Percentiles rank a stretch among this genome's conserved stretches.
Conservation (phyloP, 768 basidiomycete genomes). For the Lactifluus volemus region DNA sequence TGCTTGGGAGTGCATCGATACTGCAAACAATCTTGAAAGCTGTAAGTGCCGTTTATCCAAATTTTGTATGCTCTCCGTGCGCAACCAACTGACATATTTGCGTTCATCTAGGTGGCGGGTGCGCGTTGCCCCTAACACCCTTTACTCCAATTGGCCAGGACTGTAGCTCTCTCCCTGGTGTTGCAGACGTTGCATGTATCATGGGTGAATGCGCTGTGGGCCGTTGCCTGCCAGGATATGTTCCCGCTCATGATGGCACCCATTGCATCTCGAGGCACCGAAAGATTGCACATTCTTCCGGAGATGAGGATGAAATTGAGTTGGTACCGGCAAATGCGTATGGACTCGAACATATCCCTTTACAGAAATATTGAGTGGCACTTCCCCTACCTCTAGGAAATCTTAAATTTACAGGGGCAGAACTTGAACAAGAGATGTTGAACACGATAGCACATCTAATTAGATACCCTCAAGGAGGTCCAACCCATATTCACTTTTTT, state of each 20-base stretch:
- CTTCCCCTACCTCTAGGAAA: too few relatives aligned
- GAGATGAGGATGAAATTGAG: not conserved
- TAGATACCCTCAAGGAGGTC: too few relatives aligned
- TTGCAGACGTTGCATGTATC: conserved; percentile 41
- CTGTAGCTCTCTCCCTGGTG: conserved; percentile 40
- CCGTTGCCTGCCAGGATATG: conserved; percentile 39
- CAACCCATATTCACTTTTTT: too few relatives aligned
- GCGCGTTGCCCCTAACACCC: conserved; percentile 29
- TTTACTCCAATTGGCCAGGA: conserved; percentile 34
- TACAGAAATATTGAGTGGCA: not conserved
- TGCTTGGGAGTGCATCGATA: conserved; percentile 40
- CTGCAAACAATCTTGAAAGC: conserved; percentile 40
- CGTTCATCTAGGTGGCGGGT: conserved; percentile 37
- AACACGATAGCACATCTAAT: too few relatives aligned
- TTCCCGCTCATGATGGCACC: conserved; percentile 15
- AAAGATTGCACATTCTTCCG: not conserved
- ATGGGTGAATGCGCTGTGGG: conserved; percentile 36
- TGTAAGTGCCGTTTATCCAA: conserved; percentile 30
- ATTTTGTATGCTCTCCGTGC: not conserved
- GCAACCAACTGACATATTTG: not conserved
- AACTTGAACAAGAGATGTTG: too few relatives aligned
- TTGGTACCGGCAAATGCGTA: conserved; percentile 14
- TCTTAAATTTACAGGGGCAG: too few relatives aligned
- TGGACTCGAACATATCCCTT: conserved; percentile 23
- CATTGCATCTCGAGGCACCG: conserved; percentile 14